phyloP scores from a whole-genome alignment of 768 basidiomycete species.

The Exsudoporus frostii region DNA sequence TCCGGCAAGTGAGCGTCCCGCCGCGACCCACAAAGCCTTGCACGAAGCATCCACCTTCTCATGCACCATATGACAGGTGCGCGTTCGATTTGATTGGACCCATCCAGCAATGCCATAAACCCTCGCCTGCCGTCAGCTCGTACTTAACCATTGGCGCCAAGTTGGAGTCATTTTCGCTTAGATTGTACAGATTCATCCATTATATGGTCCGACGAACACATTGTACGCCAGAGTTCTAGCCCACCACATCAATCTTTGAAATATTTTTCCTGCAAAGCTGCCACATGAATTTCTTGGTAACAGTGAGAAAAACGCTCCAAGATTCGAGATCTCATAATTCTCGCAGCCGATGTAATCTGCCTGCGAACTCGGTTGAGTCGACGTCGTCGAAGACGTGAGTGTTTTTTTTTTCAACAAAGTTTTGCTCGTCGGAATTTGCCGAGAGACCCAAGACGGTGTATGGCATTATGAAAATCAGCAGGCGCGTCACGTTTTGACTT shows the following conservation, averaged over 20 bases:
- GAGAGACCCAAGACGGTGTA: background rate
- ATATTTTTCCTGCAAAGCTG: too few species aligned
- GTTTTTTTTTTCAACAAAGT: background rate
- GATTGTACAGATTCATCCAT: conserved; percentile 19
- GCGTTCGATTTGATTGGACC: conserved; percentile 4
- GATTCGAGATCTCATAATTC: background rate
- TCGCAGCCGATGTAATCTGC: conserved; percentile 1
- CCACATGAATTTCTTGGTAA: background rate
- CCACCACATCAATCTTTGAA: too few species aligned
- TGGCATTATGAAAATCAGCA: conserved; percentile 9
- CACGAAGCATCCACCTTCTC: conserved; percentile 11
- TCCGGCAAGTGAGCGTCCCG: conserved; percentile 15
- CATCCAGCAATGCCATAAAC: conserved; percentile 16
- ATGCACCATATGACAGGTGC: conserved; percentile 9
- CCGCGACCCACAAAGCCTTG: conserved; percentile 16
- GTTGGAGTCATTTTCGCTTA: conserved; percentile 6
- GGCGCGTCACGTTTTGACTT: background rate
- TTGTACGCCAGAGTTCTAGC: background rate
- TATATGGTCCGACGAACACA: background rate
- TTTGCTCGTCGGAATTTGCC: conserved; percentile 7
- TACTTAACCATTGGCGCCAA: too few species aligned
- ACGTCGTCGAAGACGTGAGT: background rate
- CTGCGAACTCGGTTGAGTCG: background rate
- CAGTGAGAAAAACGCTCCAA: background rate
- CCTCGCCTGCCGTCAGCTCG: conserved; percentile 11